These are phyloP conservation scores for Globisporangium ultimum DNA, from an alignment of 352 stramenopile genomes.

Conservation along the genomic window DNA sequence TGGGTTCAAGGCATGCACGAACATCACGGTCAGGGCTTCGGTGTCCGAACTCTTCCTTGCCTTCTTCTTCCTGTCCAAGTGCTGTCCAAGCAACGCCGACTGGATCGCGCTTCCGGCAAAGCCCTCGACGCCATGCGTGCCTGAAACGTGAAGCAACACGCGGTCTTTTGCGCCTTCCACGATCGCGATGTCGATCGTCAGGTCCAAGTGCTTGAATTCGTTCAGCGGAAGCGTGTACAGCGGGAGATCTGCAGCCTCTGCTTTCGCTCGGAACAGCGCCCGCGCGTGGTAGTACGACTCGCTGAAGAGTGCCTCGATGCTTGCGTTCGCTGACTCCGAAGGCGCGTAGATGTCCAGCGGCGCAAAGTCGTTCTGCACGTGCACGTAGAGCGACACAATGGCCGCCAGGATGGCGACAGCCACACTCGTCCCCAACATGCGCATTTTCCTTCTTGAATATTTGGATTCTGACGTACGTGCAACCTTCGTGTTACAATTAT, in stretches of 20 bases:
- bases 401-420: neutral
- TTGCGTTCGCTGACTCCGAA: conserved; percentile 1
- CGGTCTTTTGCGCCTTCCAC: conserved; percentile 18
- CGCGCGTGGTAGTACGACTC: conserved; percentile 35
- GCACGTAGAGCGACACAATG: conserved; percentile 12
- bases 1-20: conserved; percentile 86
- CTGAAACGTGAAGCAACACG: conserved; percentile 37
- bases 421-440: no score
- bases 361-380: conserved; percentile 19
- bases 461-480: no score
- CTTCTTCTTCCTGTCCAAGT: neutral
- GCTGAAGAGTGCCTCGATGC: conserved; percentile 21
- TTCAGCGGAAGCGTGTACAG: conserved; percentile 24
- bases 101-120: conserved; percentile 43
- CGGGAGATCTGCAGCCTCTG: conserved; percentile 7
- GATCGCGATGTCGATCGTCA: conserved; percentile 38
- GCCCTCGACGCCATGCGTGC: conserved; percentile 46
- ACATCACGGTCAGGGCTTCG: conserved; percentile 44
- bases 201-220: conserved; percentile 16
- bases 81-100: conserved; percentile 18
- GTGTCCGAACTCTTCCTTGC: neutral
- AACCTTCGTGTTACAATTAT: no score
- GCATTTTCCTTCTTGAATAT: no score
- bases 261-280: conserved; percentile 22
- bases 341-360: conserved; percentile 19